Evolutionary conservation across 2,329 filamentous ascomycete genomes (phyloP), one percentile per base, ranked within the genome.

Genomic region (Pseudogymnoascus pannorum): DNA sequence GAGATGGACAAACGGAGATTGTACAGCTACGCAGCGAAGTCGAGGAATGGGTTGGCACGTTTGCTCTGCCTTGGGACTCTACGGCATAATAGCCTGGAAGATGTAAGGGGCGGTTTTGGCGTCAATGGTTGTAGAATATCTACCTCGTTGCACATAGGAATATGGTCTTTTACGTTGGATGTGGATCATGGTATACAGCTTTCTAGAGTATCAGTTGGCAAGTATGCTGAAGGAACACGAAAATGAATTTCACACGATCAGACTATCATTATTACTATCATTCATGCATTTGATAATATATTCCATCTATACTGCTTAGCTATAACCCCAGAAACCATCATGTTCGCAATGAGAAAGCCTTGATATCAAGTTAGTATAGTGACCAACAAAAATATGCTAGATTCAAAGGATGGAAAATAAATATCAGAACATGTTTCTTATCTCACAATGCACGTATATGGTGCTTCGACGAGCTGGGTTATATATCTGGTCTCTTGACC

Each of bases 11-110:
- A 60, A 76, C 83, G 4, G 88, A 91, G 75, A 88, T 92, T 68
- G 80, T 89, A 20, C 85, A 89, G 75, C 76, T 92, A 67, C 81
- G 85, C 67, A 83, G 84, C 66, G 88, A 91, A 75, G 87, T 92
- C n/a, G 83, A 86, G 67, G 86, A 88, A 68, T 92, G 88, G 88
- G 87, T 89, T 9, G 84, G 87, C 59, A 89, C 87, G 1, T 91
- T 90, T 70, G 81, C 85, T 2, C 74, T 90, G 66, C 88, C 88
- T 9, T 91, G 87, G 87, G 48, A 54, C 44, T 54, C 44, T n/a
- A 54, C 44, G 16, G 44, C 24, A 7, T 54, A 54, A 9, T 18
- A n/a, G 48, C 26, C 26, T 5, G n/a, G 48, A 24, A 54, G 9
- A 54, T 5, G 31, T 4, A 31, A 54, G n/a, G 48, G 26, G 26